Evolutionary conservation across 192 early-diverging fungal genomes (phyloP).

Genomic region (Coemansia guatemalensis): DNA sequence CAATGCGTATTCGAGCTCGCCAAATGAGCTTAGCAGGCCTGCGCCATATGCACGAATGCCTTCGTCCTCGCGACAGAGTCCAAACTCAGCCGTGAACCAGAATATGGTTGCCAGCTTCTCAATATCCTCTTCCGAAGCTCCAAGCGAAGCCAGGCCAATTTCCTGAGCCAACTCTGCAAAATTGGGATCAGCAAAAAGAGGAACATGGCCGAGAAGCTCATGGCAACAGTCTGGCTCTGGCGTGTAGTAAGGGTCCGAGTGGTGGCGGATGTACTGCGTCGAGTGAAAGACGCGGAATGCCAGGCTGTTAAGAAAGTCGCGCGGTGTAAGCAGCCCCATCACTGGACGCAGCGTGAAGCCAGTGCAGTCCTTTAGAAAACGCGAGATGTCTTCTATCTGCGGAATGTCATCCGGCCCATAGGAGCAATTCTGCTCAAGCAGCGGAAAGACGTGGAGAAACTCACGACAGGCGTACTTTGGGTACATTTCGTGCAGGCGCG

Average conservation of each 20-base stretch:
- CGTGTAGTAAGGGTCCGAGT: conserved; percentile 87
- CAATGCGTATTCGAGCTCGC: conserved; percentile 90
- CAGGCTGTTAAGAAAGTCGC: conserved; percentile 95
- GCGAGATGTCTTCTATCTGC: conserved; percentile 84
- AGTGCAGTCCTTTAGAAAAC: conserved; percentile 89
- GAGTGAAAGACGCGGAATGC: conserved; percentile 97
- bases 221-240: conserved; percentile 96
- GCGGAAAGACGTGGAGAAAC: conserved; percentile 84
- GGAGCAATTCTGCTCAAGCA: conserved; percentile 88
- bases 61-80: conserved; percentile 71
- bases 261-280: conserved; percentile 97
- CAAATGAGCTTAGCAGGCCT: conserved; percentile 90
- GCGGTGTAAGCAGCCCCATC: conserved; percentile 86
- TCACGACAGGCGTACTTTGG: conserved; percentile 89
- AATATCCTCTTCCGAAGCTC: conserved; percentile 89
- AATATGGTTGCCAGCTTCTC: conserved; percentile 86
- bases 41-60: conserved; percentile 87
- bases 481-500: conserved; percentile 73
- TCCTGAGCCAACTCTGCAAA: conserved; percentile 95
- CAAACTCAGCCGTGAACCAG: conserved; percentile 97
- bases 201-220: conserved; percentile 90
- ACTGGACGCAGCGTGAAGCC: conserved; percentile 94
- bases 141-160: conserved; percentile 90
- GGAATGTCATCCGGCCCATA: conserved; percentile 85
- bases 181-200: conserved; percentile 77